Percentiles rank a stretch among this genome's conserved stretches.
phyloP scores from a whole-genome alignment of 2,329 filamentous ascomycete genomes.

The Penicillium olsonii region DNA sequence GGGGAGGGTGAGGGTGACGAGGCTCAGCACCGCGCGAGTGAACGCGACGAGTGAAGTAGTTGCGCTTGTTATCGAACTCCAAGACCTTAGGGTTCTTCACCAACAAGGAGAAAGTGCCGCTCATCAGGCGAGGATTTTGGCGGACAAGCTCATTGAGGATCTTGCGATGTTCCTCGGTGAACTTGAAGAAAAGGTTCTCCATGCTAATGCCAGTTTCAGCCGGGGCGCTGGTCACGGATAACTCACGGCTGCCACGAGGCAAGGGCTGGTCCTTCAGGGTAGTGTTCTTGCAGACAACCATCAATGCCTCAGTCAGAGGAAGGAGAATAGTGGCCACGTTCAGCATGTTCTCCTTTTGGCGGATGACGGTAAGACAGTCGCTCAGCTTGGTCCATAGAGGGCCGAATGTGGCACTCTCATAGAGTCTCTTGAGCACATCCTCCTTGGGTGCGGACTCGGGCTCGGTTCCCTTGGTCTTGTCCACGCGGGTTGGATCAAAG shows the following conservation, averaged over 20 bases:
- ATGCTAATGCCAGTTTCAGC: conserved; percentile 71
- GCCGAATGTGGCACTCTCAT: conserved; percentile 87
- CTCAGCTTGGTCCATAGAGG: conserved; percentile 91
- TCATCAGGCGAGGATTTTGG: conserved; percentile 97
- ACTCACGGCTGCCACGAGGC: conserved; percentile 61
- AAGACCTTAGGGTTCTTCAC: conserved; percentile 99
- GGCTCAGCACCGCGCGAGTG: conserved; percentile 72
- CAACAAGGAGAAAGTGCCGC: conserved; percentile 89
- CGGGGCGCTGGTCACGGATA: conserved; percentile 72
- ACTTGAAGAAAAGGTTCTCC: conserved; percentile 91
- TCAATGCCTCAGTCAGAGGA: conserved; percentile 91
- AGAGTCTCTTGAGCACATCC: conserved; percentile 81
- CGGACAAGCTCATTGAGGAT: conserved; percentile 97
- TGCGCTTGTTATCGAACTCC: conserved; percentile 99
- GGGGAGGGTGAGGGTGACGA: conserved; percentile 70
- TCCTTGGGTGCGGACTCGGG: conserved; percentile 68
- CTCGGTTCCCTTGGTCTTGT: conserved; percentile 54
- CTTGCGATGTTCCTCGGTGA: conserved; percentile 95
- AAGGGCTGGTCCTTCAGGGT: conserved; percentile 69
- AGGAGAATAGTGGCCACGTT: conserved; percentile 95
- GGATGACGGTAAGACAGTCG: conserved; percentile 82
- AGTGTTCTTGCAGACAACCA: conserved; percentile 99
- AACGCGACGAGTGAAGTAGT: conserved; percentile 94
- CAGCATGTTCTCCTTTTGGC: conserved; percentile 90
- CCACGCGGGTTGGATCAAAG: conserved; percentile 76